A percentile compares a stretch with the other conserved stretches of the same genome.
Conservation (phyloP, 169 alveolate species). For the Besnoitia besnoiti region DNA sequence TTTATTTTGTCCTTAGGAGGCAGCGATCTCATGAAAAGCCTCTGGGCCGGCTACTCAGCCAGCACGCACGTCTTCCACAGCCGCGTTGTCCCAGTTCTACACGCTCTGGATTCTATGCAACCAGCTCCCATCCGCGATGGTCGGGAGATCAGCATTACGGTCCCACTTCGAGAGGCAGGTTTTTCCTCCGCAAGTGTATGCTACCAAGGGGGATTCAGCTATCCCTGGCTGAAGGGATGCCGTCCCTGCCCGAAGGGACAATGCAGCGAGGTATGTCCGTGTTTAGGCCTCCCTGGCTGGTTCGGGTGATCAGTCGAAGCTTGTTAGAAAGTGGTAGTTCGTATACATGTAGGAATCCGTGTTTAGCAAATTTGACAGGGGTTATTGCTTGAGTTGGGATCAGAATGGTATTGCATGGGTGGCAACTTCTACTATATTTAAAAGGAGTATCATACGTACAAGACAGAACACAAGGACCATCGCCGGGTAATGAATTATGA, state of each 20-base stretch:
- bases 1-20: background rate
- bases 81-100: background rate
- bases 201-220: slow-evolving; percentile 16
- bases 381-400: too few species aligned
- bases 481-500: too few species aligned
- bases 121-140: background rate
- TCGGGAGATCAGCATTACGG: background rate
- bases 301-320: too few species aligned
- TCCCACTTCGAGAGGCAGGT: background rate
- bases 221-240: background rate
- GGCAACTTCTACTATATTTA: too few species aligned
- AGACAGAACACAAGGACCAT: too few species aligned
- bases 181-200: background rate
- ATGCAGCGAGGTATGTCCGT: background rate
- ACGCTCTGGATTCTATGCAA: background rate
- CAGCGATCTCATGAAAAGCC: background rate
- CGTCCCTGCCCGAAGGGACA: background rate
- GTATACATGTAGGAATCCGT: too few species aligned
- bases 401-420: too few species aligned
- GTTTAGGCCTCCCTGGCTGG: background rate
- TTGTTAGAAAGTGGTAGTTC: too few species aligned
- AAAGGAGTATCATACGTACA: too few species aligned
- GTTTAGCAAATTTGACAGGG: too few species aligned
- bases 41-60: background rate
- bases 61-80: too few species aligned